Evolutionary conservation across 2,329 filamentous ascomycete species (phyloP), one percentile per base, ranked within the genome.

Genomic region (Penicillium sp.): DNA sequence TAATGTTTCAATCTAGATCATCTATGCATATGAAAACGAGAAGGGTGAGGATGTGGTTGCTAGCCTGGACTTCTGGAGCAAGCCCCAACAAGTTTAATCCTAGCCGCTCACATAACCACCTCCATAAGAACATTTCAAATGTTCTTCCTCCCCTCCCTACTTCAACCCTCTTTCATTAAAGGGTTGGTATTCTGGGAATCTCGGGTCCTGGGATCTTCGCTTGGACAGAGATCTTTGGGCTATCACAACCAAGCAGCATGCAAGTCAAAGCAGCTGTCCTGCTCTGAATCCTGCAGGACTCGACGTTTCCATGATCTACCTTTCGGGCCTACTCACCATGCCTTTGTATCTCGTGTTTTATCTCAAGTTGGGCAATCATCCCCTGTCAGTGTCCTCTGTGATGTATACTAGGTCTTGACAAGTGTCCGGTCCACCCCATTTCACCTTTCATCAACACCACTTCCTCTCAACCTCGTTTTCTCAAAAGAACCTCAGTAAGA

Each of bases 21-120:
- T 99, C 52, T 98, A 97, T 77, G 93, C 95, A 49, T 97, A 97
- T 74, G 95, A 99, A 80, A 93, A 98, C 70, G 95, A 99, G 74
- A 82, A 86, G 63, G 93, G 95, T 66, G 91, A 96, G 72, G 95
- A 99, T 72, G 88, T 96, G 52, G 90, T 99, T 62, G 92, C 95
- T 67, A 92, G 92, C 61, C 86, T 99, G 72, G 95, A 99, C 78
- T 99, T 99, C 80, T 99, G 93, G 93, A 91, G 87, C 79, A 87
- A 80, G 62, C 69, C 72, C 25, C 71, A 70, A 56, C 65, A 69
- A 46, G 44, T 55, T 14, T 65, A 50, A 56, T 31, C 9, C 27
- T 11, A 21, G 9, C 29, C 19, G 21, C 25, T 10, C 54, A 39
- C 42, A 54, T 51, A n/a, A 50, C 9, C 13, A 27, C 19, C 21